Evolutionary conservation across 164 flowering plant genomes (phyloP).

Genomic region (Liquidambar formosana): DNA sequence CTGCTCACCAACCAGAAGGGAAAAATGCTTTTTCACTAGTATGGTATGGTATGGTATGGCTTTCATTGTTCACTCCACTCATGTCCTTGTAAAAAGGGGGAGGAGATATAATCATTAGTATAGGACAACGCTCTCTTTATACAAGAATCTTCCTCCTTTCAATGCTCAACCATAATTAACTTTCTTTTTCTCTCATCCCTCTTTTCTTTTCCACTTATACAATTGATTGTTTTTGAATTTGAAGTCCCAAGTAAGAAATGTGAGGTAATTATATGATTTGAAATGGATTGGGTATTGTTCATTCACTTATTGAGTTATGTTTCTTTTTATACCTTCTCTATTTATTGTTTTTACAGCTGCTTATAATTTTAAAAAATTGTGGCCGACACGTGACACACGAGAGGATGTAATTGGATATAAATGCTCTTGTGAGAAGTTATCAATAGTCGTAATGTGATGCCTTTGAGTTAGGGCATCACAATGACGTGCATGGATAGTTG

Average conservation of each 20-base stretch:
- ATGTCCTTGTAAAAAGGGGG: conserved; percentile 34
- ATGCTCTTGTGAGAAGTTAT: too few relatives aligned
- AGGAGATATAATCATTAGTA: conserved; percentile 49
- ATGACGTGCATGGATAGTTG: too few relatives aligned
- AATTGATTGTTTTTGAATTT: conserved; percentile 27
- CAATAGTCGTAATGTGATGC: too few relatives aligned
- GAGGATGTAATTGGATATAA: too few relatives aligned
- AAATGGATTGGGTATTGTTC: conserved; percentile 11
- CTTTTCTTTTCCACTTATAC: conserved; percentile 17
- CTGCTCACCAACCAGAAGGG: conserved; percentile 46
- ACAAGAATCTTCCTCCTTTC: conserved; percentile 56
- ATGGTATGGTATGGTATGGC: conserved; percentile 42
- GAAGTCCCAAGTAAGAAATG: conserved; percentile 1
- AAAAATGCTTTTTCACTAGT: conserved; percentile 30
- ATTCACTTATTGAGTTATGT: neutral
- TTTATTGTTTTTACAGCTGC: too few relatives aligned
- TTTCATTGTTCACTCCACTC: conserved; percentile 33
- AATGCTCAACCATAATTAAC: conserved; percentile 37
- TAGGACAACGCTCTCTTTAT: conserved; percentile 43
- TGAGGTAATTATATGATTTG: conserved; percentile 11
- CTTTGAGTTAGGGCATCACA: too few relatives aligned
- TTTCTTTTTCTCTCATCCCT: conserved; percentile 17
- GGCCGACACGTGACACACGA: too few relatives aligned
- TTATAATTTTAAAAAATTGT: too few relatives aligned
- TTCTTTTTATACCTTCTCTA: too few relatives aligned